Conservation (phyloP, 495 filamentous ascomycete genomes). For the Penicillium cataractarum region DNA sequence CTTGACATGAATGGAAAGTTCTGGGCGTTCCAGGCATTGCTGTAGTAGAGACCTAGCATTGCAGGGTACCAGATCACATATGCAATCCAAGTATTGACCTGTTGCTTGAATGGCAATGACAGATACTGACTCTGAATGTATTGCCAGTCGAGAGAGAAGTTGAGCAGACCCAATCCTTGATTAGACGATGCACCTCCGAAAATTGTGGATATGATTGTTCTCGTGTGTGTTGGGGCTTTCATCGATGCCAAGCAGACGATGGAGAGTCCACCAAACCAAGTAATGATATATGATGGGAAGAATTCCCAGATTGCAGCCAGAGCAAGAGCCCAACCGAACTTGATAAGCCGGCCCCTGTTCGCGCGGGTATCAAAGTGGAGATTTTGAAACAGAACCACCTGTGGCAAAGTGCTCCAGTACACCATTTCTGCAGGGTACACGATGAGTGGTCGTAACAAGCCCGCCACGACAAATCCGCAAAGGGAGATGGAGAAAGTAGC, state of each 20-base stretch:
- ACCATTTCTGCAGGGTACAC: constrained; percentile 30
- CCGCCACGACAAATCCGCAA: constrained; percentile 24
- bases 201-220: background rate
- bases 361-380: constrained; percentile 22
- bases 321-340: constrained; percentile 23
- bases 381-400: constrained; percentile 23
- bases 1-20: constrained; percentile 56
- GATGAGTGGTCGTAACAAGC: constrained; percentile 20
- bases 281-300: constrained; percentile 53
- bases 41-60: constrained; percentile 50
- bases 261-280: constrained; percentile 50
- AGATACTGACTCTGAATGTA: background rate
- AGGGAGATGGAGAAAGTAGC: constrained; percentile 1
- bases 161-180: background rate
- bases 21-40: constrained; percentile 53
- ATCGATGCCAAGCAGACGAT: constrained; percentile 27
- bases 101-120: constrained; percentile 33
- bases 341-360: constrained; percentile 20
- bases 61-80: constrained; percentile 44
- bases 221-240: background rate
- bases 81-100: constrained; percentile 49
- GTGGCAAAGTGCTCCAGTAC: constrained; percentile 24
- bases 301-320: constrained; percentile 46
- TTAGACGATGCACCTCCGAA: background rate
- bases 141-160: background rate